A percentile compares a stretch with the other conserved stretches of the same genome.
Evolutionary conservation across 73 alveolate genomes (phyloP).

Genomic region (Tetrahymena thermophila): DNA sequence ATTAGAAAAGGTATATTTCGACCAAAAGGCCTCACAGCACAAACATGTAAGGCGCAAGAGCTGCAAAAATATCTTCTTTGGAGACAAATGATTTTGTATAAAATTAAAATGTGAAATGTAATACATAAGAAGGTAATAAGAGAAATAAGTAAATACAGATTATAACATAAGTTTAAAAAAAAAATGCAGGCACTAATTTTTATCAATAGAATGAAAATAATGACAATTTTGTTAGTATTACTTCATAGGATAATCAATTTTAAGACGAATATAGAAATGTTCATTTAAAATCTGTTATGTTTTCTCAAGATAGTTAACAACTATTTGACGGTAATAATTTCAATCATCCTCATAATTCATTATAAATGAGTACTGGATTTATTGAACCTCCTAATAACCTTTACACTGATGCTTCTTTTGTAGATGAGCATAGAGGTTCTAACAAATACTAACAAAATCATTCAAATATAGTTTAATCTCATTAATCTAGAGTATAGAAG

Average conservation of each 20-base stretch:
- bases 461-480: background rate
- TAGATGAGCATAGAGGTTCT: background rate
- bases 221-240: background rate
- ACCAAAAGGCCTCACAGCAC: background rate
- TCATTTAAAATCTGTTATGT: background rate
- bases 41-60: background rate
- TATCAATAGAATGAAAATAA: background rate
- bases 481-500: background rate
- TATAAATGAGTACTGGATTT: background rate
- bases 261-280: background rate
- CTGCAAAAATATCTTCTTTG: background rate
- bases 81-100: background rate
- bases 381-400: background rate
- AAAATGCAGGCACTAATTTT: background rate
- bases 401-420: background rate
- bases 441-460: background rate
- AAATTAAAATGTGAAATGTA: background rate
- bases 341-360: background rate
- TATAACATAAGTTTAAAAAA: background rate
- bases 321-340: background rate
- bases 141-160: background rate
- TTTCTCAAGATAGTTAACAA: background rate
- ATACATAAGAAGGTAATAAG: background rate
- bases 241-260: background rate
- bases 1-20: background rate